Conservation (phyloP, 2,329 filamentous ascomycete species). For the Triangularia verruculosa region DNA sequence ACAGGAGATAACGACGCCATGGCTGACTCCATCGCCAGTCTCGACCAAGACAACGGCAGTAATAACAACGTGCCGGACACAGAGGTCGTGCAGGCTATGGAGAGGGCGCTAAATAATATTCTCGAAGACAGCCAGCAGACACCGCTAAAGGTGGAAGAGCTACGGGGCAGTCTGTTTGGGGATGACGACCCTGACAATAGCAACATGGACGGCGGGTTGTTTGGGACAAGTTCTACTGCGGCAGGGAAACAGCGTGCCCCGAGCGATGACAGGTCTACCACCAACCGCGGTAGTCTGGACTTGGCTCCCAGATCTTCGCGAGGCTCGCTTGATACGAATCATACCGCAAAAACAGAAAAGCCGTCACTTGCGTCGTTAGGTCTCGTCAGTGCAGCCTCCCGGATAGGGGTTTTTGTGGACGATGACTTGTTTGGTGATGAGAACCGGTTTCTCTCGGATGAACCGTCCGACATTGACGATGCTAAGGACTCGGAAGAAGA, state of each 20-base stretch:
- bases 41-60: conserved; percentile 62
- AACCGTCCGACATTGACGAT: conserved; percentile 69
- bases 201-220: conserved; percentile 44
- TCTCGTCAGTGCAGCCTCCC: conserved; percentile 80
- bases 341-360: conserved; percentile 56
- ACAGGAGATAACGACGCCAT: conserved; percentile 65
- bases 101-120: conserved; percentile 86
- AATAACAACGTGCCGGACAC: conserved; percentile 62
- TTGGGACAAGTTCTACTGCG: neutral
- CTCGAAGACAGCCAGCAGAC: conserved; percentile 68
- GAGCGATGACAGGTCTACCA: neutral
- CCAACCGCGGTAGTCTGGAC: conserved; percentile 14
- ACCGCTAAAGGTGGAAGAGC: conserved; percentile 58
- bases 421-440: conserved; percentile 93
- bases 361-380: conserved; percentile 90
- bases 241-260: neutral
- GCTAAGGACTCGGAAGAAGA: conserved; percentile 59
- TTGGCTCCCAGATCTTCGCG: conserved; percentile 35
- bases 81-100: conserved; percentile 86
- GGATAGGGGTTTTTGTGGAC: conserved; percentile 88
- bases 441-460: conserved; percentile 79
- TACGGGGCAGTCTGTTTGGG: conserved; percentile 65
- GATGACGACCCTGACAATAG: conserved; percentile 46
- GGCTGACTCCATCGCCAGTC: conserved; percentile 69
- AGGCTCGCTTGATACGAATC: conserved; percentile 36